Percentiles rank a stretch among this genome's conserved stretches.
Evolutionary conservation across 2,329 filamentous ascomycete species (phyloP).

Genomic region (Diaporthe nobilis): DNA sequence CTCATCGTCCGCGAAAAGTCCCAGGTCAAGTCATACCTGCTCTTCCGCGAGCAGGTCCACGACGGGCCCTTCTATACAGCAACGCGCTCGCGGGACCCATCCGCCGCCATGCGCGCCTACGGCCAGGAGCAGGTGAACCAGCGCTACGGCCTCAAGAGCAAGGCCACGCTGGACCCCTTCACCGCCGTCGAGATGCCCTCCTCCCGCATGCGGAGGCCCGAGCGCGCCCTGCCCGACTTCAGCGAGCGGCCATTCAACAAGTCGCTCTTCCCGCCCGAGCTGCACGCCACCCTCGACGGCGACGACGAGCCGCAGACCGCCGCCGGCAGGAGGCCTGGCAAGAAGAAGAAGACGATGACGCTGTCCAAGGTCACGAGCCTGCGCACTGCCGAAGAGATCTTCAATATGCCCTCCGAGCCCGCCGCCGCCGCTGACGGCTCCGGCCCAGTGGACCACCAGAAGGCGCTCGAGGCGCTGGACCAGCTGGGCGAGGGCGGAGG

Average conservation of each 20-base stretch:
- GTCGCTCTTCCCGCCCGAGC: slow-evolving; percentile 68
- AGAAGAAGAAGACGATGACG: slow-evolving; percentile 61
- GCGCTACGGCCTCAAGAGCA: slow-evolving; percentile 68
- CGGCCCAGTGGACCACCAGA: slow-evolving; percentile 48
- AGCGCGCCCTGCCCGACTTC: slow-evolving; percentile 69
- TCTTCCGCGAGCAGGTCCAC: slow-evolving; percentile 70
- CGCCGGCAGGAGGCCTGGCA: slow-evolving; percentile 50
- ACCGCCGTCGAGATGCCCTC: slow-evolving; percentile 71
- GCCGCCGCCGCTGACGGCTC: slow-evolving; percentile 48
- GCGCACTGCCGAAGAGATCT: slow-evolving; percentile 66
- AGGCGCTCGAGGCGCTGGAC: slow-evolving; percentile 61
- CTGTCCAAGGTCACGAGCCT: slow-evolving; percentile 63
- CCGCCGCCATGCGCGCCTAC: slow-evolving; percentile 58
- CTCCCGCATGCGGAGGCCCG: slow-evolving; percentile 65
- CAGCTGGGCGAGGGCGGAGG: slow-evolving; percentile 57
- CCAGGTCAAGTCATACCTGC: slow-evolving; percentile 66
- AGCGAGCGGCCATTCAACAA: slow-evolving; percentile 61
- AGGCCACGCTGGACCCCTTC: slow-evolving; percentile 71
- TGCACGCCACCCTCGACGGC: slow-evolving; percentile 69
- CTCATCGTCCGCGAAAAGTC: slow-evolving; percentile 61
- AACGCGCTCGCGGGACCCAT: slow-evolving; percentile 61
- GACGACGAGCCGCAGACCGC: slow-evolving; percentile 53
- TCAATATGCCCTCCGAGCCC: slow-evolving; percentile 55
- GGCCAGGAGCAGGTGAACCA: slow-evolving; percentile 72
- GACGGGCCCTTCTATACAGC: slow-evolving; percentile 70